These are phyloP conservation scores for Dothidotthia symphoricarpi DNA, from an alignment of 2,329 filamentous ascomycete genomes.

Conservation along the genomic window DNA sequence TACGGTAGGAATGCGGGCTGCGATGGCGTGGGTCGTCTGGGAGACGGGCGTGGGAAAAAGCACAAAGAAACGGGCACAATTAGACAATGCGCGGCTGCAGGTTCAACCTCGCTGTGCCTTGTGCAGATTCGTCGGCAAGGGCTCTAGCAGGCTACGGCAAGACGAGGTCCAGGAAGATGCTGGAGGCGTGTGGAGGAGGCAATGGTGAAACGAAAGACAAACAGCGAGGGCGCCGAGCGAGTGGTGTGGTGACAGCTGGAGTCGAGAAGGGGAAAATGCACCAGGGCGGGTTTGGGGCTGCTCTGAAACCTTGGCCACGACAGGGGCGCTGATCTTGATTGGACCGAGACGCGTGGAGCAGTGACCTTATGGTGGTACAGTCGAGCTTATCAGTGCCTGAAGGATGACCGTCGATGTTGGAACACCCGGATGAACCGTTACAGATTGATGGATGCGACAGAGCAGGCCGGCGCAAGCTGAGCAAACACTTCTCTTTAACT, in stretches of 20 bases:
- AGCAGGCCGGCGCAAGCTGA: slow-evolving; percentile 2
- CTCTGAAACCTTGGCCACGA: slow-evolving; percentile 30
- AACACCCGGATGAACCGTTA: slow-evolving; percentile 11
- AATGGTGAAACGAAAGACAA: slow-evolving; percentile 39
- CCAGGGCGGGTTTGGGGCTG: slow-evolving; percentile 21
- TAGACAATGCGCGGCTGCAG: slow-evolving; percentile 35
- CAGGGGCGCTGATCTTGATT: slow-evolving; percentile 24
- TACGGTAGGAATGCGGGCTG: slow-evolving; percentile 3
- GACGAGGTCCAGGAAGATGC: slow-evolving; percentile 11
- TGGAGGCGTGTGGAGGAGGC: slow-evolving; percentile 15
- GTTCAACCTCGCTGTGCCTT: slow-evolving; percentile 39
- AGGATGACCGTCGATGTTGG: slow-evolving; percentile 23
- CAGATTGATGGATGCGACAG: too few relatives aligned
- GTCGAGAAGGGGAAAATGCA: slow-evolving; percentile 17
- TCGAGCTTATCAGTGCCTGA: slow-evolving; percentile 9
- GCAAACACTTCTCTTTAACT: slow-evolving; percentile 4
- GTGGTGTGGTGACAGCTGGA: slow-evolving; percentile 20
- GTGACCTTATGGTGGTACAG: slow-evolving; percentile 13
- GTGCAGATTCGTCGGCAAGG: too few relatives aligned
- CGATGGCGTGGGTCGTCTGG: neutral
- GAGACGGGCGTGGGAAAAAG: slow-evolving; percentile 1
- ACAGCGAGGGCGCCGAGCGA: slow-evolving; percentile 21
- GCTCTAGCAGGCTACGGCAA: neutral
- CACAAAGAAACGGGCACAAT: slow-evolving; percentile 20
- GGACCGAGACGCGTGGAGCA: slow-evolving; percentile 31